Base-by-base conservation (phyloP, 176 grass and related monocot genomes). In the Poa pratensis region DNA sequence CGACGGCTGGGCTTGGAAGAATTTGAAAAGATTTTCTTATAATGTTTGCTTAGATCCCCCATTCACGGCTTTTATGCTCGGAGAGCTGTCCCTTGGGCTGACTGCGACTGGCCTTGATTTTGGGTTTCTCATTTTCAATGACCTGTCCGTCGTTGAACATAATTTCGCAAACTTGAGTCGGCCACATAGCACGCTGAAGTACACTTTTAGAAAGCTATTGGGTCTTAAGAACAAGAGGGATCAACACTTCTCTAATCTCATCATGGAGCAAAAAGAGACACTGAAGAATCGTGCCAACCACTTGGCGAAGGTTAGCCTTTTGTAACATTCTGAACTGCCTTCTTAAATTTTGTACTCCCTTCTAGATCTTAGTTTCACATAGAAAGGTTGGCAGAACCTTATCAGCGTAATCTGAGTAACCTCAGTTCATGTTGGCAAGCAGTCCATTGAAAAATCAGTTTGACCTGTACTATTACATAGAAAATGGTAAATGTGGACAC, bases 111-210 rank as follows among this genome's bases (percentile, higher is more conserved):
- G 93, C 51, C 84, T 94, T 68, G 96, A 95, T 27, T 95, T 94
- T 18, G 93, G 96, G 46, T 98, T 90, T 81, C 77, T 98, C 53
- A 88, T 95, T 83, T 84, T 88, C 35, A 90, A 77, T 43, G 86
- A 87, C 3, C 76, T 80, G 55, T 86, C 81, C 46, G 49, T 90
- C 78, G 67, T 83, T 46, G 91, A 95, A 63, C 86, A 92, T 69
- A 84, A 77, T 77, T 94, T 97, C 64, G 76, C 85, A 32, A 94
- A 83, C 32, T 90, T 95, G 85, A 88, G 87, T 87, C 87, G 75
- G 16, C 96, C 96, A 0, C 96, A 95, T 63, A 88, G 69, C 82
- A 98, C 93, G 46, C 51, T 91, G 34, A 98, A 92, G 87, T 98
- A 95, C 79, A 85, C 93, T 75, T 86, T 94, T 53, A 93, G 79